Percentiles rank a stretch among this genome's conserved stretches.
Evolutionary conservation across 2,329 filamentous ascomycete species (phyloP).

Genomic region (Mollisia scopiformis): DNA sequence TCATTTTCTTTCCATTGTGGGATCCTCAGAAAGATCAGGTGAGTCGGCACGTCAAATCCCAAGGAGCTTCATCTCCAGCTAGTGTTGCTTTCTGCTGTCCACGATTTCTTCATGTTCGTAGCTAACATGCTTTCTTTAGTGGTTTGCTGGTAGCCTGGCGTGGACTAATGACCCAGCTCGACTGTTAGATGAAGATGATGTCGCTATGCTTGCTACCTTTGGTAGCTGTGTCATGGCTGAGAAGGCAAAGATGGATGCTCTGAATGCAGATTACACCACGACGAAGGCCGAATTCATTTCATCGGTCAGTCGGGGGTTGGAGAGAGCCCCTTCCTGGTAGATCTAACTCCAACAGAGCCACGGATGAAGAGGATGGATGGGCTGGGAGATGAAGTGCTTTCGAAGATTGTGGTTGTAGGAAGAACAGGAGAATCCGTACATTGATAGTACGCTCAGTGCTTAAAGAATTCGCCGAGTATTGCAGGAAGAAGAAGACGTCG

Average conservation of each 20-base stretch:
- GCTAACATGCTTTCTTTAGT: constrained; percentile 23
- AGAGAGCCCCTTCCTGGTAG: constrained; percentile 62
- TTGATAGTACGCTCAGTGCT: no score
- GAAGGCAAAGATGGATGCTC: constrained; percentile 49
- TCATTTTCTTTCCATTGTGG: constrained; percentile 52
- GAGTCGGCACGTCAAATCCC: background rate
- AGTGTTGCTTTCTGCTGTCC: background rate
- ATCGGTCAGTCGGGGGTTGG: constrained; percentile 63
- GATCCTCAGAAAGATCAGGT: constrained; percentile 43
- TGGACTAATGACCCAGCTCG: constrained; percentile 48
- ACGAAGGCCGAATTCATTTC: constrained; percentile 62
- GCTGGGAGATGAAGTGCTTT: constrained; percentile 49
- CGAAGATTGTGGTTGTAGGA: constrained; percentile 52
- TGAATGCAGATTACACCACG: constrained; percentile 35
- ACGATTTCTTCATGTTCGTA: no score
- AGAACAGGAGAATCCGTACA: no score
- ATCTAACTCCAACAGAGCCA: constrained; percentile 55
- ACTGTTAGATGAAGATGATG: constrained; percentile 46
- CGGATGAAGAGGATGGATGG: no score
- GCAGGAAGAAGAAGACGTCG: no score
- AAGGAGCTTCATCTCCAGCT: background rate
- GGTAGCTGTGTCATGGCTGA: constrained; percentile 59
- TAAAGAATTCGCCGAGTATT: no score
- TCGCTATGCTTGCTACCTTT: constrained; percentile 53
- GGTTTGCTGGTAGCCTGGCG: constrained; percentile 51